Percentiles rank a stretch among this genome's conserved stretches.
Conservation (phyloP, 1,284 basidiomycete genomes). For the Lentinula novae-zelandiae region DNA sequence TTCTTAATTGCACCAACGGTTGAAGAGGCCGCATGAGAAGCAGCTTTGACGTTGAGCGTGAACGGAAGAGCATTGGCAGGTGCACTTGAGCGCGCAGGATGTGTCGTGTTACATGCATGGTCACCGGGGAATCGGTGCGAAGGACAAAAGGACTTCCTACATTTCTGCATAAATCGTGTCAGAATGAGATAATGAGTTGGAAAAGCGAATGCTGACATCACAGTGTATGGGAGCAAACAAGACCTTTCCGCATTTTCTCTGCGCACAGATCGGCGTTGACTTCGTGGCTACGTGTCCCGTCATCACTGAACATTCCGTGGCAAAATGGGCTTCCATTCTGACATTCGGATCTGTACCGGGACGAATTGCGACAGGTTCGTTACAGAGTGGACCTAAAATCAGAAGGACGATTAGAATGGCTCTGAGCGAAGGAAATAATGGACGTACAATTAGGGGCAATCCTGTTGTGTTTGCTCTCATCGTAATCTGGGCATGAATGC, state of each 20-base stretch:
- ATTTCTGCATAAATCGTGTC: constrained; percentile 42
- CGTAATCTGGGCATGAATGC: constrained; percentile 67
- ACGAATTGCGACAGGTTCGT: constrained; percentile 64
- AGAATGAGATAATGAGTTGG: neutral
- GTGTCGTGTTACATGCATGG: constrained; percentile 48
- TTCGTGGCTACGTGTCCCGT: constrained; percentile 53
- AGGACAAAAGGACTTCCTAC: constrained; percentile 66
- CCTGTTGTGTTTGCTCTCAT: constrained; percentile 63
- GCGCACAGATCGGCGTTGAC: constrained; percentile 57
- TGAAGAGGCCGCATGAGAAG: constrained; percentile 30
- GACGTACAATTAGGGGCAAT: constrained; percentile 68
- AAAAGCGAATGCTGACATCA: constrained; percentile 43
- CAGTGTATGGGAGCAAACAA: constrained; percentile 71
- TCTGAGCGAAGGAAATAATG: constrained; percentile 10
- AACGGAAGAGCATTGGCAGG: constrained; percentile 20
- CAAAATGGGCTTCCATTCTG: constrained; percentile 71
- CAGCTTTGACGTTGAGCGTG: constrained; percentile 33
- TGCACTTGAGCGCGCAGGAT: constrained; percentile 11
- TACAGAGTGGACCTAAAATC: constrained; percentile 65
- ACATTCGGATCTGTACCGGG: constrained; percentile 73
- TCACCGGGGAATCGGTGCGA: constrained; percentile 70
- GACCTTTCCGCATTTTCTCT: constrained; percentile 63
- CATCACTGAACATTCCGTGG: constrained; percentile 60
- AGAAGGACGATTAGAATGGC: neutral
- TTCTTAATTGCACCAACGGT: constrained; percentile 44